Percentiles rank a stretch among this genome's conserved stretches.
phyloP scores from a whole-genome alignment of 768 basidiomycete genomes.

The Daedaleopsis sinensis region DNA sequence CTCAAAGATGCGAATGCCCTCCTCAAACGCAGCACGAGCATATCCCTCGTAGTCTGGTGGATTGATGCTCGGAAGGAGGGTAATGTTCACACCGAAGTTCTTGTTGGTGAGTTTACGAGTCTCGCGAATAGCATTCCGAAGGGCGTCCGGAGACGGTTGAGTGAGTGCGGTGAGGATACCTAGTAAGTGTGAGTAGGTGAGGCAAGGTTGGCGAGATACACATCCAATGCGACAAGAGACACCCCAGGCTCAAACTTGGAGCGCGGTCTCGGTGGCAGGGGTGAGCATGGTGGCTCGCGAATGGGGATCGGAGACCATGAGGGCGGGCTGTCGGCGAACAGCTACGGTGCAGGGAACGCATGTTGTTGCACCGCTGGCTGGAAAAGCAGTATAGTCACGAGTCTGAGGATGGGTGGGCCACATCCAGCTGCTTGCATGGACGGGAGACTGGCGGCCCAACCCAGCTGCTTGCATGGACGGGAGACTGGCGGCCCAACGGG shows the following conservation, averaged over 20 bases:
- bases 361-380: neutral
- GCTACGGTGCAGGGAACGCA: no score
- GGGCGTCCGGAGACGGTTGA: constrained; percentile 81
- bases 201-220: neutral
- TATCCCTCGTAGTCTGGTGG: constrained; percentile 91
- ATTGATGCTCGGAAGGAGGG: constrained; percentile 55
- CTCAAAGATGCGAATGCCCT: constrained; percentile 88
- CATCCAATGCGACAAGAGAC: constrained; percentile 1
- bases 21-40: constrained; percentile 79
- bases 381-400: neutral
- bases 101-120: constrained; percentile 69
- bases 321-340: no score
- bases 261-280: no score
- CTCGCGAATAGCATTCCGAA: constrained; percentile 79
- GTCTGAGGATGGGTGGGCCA: no score
- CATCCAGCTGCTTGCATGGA: no score
- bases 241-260: neutral
- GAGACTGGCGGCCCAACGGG: no score
- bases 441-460: no score
- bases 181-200: constrained; percentile 19
- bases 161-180: constrained; percentile 89
- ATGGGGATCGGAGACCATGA: neutral
- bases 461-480: no score
- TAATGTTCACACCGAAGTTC: constrained; percentile 57
- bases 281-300: no score